A percentile compares a stretch with the other conserved stretches of the same genome.
These are phyloP conservation scores for Drosera capensis DNA, from an alignment of 148 eudicot species.

Conservation along the genomic window DNA sequence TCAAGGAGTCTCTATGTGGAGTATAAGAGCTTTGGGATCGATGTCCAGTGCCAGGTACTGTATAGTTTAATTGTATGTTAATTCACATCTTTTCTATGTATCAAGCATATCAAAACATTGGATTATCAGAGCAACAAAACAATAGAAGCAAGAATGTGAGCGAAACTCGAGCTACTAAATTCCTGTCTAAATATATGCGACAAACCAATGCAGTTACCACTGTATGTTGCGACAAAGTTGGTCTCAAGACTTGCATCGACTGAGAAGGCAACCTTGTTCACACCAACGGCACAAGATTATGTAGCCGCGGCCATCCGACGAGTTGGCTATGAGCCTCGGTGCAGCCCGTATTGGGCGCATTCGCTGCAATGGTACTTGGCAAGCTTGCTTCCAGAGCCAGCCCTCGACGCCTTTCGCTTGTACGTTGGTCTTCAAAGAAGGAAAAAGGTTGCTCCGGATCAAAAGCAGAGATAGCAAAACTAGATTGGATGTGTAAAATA, in stretches of 20 bases:
- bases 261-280: conserved; percentile 17
- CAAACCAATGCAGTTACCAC: conserved; percentile 22
- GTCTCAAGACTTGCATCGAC: conserved; percentile 17
- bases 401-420: conserved; percentile 52
- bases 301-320: conserved; percentile 19
- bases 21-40: conserved; percentile 59
- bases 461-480: too few species aligned
- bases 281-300: conserved; percentile 32
- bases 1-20: conserved; percentile 45
- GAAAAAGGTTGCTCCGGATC: too few species aligned
- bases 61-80: too few species aligned
- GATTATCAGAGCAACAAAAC: too few species aligned
- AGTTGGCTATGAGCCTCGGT: conserved; percentile 35
- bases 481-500: too few species aligned
- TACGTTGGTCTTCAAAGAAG: conserved; percentile 25
- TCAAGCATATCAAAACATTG: too few species aligned
- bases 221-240: conserved; percentile 51
- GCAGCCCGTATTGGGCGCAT: conserved; percentile 46
- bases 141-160: too few species aligned
- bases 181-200: not conserved
- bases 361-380: conserved; percentile 44
- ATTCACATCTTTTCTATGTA: too few species aligned
- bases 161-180: not conserved
- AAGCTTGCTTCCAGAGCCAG: conserved; percentile 22
- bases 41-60: conserved; percentile 69